A percentile compares a stretch with the other conserved stretches of the same genome.
phyloP scores from a whole-genome alignment of 2,329 filamentous ascomycete species.

The Arthrobotrys entomopaga region DNA sequence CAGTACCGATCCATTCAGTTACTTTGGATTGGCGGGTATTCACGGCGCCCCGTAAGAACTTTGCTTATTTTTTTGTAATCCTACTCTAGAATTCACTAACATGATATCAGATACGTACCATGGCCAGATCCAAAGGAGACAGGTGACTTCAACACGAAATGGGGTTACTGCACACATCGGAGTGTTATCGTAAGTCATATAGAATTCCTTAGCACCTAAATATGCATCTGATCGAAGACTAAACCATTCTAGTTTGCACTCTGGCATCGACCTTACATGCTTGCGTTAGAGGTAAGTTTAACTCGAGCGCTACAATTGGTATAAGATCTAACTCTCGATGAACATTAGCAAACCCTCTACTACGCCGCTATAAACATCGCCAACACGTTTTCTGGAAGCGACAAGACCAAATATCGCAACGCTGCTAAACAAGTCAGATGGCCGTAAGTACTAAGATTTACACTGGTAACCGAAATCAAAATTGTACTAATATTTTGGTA shows the following conservation, averaged over 20 bases:
- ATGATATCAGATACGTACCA: conserved; percentile 13
- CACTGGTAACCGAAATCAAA: neutral
- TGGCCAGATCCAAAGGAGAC: conserved; percentile 21
- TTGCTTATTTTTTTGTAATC: neutral
- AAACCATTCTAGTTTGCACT: conserved; percentile 57
- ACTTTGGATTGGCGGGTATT: conserved; percentile 39
- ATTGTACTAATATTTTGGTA: neutral
- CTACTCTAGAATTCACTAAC: neutral
- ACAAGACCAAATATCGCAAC: conserved; percentile 49
- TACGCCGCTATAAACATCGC: conserved; percentile 46
- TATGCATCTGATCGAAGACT: neutral
- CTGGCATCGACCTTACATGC: conserved; percentile 60
- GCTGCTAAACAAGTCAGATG: conserved; percentile 56
- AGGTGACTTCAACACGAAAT: conserved; percentile 2
- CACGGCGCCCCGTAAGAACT: conserved; percentile 48
- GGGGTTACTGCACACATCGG: conserved; percentile 44
- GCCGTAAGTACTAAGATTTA: conserved; percentile 54
- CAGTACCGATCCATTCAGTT: conserved; percentile 6
- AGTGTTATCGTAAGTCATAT: conserved; percentile 25
- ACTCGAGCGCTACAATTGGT: neutral
- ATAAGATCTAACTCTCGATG: neutral
- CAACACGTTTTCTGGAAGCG: conserved; percentile 40
- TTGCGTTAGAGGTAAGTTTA: conserved; percentile 58
- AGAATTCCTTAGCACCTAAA: too few species aligned
- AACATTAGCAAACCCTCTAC: conserved; percentile 55